Conservation (phyloP, 805 yeast genomes). For the Pachysolen tannophilus region DNA sequence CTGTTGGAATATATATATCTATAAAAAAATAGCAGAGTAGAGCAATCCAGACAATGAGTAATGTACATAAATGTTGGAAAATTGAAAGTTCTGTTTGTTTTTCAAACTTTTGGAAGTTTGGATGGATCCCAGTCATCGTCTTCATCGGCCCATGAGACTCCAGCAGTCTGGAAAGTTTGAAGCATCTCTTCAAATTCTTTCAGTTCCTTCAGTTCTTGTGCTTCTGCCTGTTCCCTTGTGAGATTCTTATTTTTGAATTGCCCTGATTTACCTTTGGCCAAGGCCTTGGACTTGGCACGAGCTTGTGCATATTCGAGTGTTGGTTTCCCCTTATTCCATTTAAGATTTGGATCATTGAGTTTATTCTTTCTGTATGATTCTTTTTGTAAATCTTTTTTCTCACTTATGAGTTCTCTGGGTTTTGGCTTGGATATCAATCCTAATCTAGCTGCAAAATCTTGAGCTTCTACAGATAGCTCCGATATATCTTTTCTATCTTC, state of each 20-base stretch:
- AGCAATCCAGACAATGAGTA: too few relatives aligned
- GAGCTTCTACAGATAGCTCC: conserved; percentile 7
- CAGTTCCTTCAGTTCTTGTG: background rate
- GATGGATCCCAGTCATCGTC: conserved; percentile 8
- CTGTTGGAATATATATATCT: too few relatives aligned
- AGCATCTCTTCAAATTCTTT: conserved; percentile 6
- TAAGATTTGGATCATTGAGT: background rate
- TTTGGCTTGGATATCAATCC: conserved; percentile 4
- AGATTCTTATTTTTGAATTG: background rate
- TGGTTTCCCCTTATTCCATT: background rate
- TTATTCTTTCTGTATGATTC: background rate
- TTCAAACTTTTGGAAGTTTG: background rate
- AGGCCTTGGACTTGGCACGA: background rate
- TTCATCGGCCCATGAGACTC: conserved; percentile 8
- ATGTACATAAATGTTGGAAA: too few relatives aligned
- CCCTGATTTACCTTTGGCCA: background rate
- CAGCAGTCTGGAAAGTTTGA: background rate
- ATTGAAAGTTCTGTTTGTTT: background rate
- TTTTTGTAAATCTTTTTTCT: background rate
- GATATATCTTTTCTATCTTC: conserved; percentile 2
- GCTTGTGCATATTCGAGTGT: background rate
- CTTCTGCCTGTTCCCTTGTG: background rate
- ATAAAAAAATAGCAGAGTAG: too few relatives aligned
- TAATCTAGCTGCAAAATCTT: conserved; percentile 6
- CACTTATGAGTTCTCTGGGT: background rate